Evolutionary conservation across 768 basidiomycete species (phyloP).

Genomic region (Kwoniella botswanensis): DNA sequence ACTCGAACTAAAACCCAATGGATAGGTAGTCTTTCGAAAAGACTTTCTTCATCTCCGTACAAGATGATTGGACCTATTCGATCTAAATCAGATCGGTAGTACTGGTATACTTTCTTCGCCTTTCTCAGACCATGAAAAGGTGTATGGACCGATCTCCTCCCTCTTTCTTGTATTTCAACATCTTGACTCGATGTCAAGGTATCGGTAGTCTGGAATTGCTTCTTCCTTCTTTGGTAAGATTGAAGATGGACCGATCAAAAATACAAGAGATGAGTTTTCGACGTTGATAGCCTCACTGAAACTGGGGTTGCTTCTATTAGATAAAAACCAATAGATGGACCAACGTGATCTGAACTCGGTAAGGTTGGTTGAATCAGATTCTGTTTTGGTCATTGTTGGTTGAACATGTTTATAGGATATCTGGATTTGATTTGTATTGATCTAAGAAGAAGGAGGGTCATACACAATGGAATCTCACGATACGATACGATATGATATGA

Average conservation of each 20-base stretch:
- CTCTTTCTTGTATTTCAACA: background rate
- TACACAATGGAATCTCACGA: background rate
- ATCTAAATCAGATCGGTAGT: constrained; percentile 1
- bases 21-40: constrained; percentile 7
- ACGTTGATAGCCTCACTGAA: background rate
- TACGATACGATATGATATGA: background rate
- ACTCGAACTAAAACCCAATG: background rate
- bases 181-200: background rate
- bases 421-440: background rate
- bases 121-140: background rate
- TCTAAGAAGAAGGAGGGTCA: background rate
- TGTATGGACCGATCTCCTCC: constrained; percentile 6
- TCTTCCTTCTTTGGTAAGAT: constrained; percentile 6
- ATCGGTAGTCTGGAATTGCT: constrained; percentile 28
- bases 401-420: background rate
- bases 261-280: background rate
- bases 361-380: background rate
- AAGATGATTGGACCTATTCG: background rate
- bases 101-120: constrained; percentile 9
- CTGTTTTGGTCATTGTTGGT: background rate
- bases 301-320: background rate
- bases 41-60: constrained; percentile 14
- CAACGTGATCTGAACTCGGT: background rate
- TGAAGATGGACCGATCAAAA: constrained; percentile 18
- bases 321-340: background rate